phyloP scores from a whole-genome alignment of 2,329 filamentous ascomycete genomes.

The Pleomassaria siparia region DNA sequence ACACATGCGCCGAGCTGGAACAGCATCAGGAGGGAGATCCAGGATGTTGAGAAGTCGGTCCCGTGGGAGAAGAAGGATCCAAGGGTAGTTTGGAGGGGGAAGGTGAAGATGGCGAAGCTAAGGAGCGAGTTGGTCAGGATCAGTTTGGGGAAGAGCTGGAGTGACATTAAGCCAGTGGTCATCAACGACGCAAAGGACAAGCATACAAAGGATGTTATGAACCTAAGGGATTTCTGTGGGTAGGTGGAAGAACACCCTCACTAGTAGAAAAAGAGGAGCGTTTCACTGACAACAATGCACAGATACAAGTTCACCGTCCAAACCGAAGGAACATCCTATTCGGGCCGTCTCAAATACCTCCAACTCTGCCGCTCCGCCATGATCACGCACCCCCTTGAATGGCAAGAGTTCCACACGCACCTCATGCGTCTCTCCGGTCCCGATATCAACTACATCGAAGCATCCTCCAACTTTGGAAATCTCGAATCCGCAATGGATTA shows the following conservation, averaged over 20 bases:
- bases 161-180: slow-evolving; percentile 37
- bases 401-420: slow-evolving; percentile 40
- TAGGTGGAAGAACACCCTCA: no score
- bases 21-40: slow-evolving; percentile 33
- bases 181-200: slow-evolving; percentile 34
- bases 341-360: slow-evolving; percentile 56
- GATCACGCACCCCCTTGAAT: slow-evolving; percentile 35
- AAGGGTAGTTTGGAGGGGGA: slow-evolving; percentile 36
- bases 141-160: slow-evolving; percentile 33
- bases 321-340: slow-evolving; percentile 57
- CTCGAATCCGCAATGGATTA: slow-evolving; percentile 38
- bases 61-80: slow-evolving; percentile 34
- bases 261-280: no score
- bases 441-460: slow-evolving; percentile 37
- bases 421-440: slow-evolving; percentile 33
- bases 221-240: slow-evolving; percentile 35
- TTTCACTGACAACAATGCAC: no score
- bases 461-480: slow-evolving; percentile 33
- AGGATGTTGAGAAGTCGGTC: slow-evolving; percentile 20
- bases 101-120: slow-evolving; percentile 35
- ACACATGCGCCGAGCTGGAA: slow-evolving; percentile 39
- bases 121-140: slow-evolving; percentile 31
- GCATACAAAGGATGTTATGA: slow-evolving; percentile 38
- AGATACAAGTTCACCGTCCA: slow-evolving; percentile 57
- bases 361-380: slow-evolving; percentile 50